These are phyloP conservation scores for Backusella psychrophila DNA, from an alignment of 192 early-diverging fungal species.

Conservation along the genomic window DNA sequence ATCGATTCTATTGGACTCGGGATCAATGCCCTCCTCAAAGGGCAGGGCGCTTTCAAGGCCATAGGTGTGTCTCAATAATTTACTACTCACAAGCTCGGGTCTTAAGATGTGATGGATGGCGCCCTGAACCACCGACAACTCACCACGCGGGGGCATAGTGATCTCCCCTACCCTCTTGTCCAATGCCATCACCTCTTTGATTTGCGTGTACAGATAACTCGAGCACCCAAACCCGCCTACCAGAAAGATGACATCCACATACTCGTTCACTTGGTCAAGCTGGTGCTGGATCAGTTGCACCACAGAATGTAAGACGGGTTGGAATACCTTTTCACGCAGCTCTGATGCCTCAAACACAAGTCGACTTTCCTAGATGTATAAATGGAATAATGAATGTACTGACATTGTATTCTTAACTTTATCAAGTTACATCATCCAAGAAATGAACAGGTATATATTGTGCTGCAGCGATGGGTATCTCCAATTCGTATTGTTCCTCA, in stretches of 20 bases:
- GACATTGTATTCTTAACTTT: background rate
- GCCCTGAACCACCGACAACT: slow-evolving; percentile 49
- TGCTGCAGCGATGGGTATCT: slow-evolving; percentile 37
- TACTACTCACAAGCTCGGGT: slow-evolving; percentile 33
- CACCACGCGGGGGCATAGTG: slow-evolving; percentile 40
- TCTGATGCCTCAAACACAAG: slow-evolving; percentile 34
- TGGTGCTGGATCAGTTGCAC: slow-evolving; percentile 42
- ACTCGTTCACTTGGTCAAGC: slow-evolving; percentile 28
- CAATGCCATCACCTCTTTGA: slow-evolving; percentile 32
- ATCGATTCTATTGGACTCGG: slow-evolving; percentile 35
- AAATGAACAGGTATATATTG: background rate
- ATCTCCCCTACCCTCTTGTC: slow-evolving; percentile 27
- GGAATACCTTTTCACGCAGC: slow-evolving; percentile 45
- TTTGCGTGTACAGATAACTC: slow-evolving; percentile 34
- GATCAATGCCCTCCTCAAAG: slow-evolving; percentile 43
- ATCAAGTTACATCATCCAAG: slow-evolving; percentile 11
- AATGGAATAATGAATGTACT: too few species aligned
- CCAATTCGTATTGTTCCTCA: slow-evolving; percentile 42
- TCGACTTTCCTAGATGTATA: slow-evolving; percentile 14
- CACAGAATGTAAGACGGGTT: slow-evolving; percentile 40
- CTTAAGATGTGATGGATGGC: slow-evolving; percentile 43
- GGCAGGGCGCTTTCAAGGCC: slow-evolving; percentile 41
- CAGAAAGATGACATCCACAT: slow-evolving; percentile 44
- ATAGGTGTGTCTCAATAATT: slow-evolving; percentile 40
- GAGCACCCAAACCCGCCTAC: slow-evolving; percentile 57